These are phyloP conservation scores for Scutellaria barbata DNA, from an alignment of 257 asterid genomes.

Conservation along the genomic window DNA sequence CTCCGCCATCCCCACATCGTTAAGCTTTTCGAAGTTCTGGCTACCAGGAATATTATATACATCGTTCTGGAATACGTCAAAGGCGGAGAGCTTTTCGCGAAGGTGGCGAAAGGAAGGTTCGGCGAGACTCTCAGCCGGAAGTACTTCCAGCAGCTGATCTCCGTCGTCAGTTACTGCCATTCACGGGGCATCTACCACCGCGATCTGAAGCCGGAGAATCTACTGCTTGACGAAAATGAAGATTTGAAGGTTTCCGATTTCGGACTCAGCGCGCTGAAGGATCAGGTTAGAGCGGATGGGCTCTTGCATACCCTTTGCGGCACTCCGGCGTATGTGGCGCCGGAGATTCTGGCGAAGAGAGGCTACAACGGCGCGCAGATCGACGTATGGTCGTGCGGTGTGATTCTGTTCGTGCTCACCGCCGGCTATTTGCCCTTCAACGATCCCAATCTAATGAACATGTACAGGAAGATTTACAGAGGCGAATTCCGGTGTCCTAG, in stretches of 20 bases:
- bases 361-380: slow-evolving; percentile 59
- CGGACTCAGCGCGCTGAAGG: slow-evolving; percentile 51
- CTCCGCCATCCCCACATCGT: slow-evolving; percentile 47
- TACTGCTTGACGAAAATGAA: slow-evolving; percentile 48
- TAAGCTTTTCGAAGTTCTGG: slow-evolving; percentile 46
- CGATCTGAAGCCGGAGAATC: slow-evolving; percentile 55
- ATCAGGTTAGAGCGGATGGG: slow-evolving; percentile 44
- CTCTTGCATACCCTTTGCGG: slow-evolving; percentile 59
- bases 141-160: slow-evolving; percentile 51
- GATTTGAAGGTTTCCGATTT: slow-evolving; percentile 53
- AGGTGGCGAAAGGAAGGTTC: slow-evolving; percentile 48
- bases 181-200: slow-evolving; percentile 54
- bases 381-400: slow-evolving; percentile 64
- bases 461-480: slow-evolving; percentile 56
- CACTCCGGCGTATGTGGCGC: slow-evolving; percentile 60
- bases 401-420: slow-evolving; percentile 47
- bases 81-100: slow-evolving; percentile 56
- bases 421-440: slow-evolving; percentile 64
- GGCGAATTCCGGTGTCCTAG: slow-evolving; percentile 59
- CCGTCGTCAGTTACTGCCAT: slow-evolving; percentile 57
- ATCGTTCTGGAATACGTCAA: slow-evolving; percentile 51
- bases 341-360: slow-evolving; percentile 50
- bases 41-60: slow-evolving; percentile 49
- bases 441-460: slow-evolving; percentile 52
- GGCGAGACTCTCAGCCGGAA: slow-evolving; percentile 44